phyloP scores from a whole-genome alignment of 768 basidiomycete genomes.

The Chalciporus pseudorubinellus region DNA sequence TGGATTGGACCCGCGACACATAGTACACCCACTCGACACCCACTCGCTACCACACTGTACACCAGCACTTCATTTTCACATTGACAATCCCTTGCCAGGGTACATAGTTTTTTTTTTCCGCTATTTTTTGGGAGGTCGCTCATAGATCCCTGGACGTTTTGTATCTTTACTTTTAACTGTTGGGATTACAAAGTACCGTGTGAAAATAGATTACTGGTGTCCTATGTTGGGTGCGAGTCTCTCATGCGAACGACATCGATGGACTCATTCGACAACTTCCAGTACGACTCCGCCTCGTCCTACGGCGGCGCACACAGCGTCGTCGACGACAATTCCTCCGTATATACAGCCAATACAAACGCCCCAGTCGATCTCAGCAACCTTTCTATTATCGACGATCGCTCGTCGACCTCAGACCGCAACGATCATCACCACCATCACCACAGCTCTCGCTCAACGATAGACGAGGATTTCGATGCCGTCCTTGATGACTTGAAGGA shows the following conservation, averaged over 20 bases:
- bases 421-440: slow-evolving; percentile 38
- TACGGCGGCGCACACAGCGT: slow-evolving; percentile 68
- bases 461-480: slow-evolving; percentile 87
- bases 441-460: slow-evolving; percentile 31
- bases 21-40: background rate
- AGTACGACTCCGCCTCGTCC: slow-evolving; percentile 79
- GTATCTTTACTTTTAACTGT: background rate
- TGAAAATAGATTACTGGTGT: slow-evolving; percentile 25
- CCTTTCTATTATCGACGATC: slow-evolving; percentile 67
- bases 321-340: slow-evolving; percentile 77
- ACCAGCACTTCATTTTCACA: background rate
- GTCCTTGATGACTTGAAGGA: slow-evolving; percentile 89
- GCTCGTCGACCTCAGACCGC: slow-evolving; percentile 43
- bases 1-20: background rate
- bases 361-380: slow-evolving; percentile 59
- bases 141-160: background rate
- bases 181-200: slow-evolving; percentile 18
- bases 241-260: slow-evolving; percentile 39
- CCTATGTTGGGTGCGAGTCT: slow-evolving; percentile 1
- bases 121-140: background rate
- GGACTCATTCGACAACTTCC: slow-evolving; percentile 85
- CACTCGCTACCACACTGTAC: background rate
- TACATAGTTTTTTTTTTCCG: background rate
- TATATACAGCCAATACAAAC: slow-evolving; percentile 72
- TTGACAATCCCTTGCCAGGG: background rate